Conservation (phyloP, 2,329 filamentous ascomycete species). For the Alternaria sp. region DNA sequence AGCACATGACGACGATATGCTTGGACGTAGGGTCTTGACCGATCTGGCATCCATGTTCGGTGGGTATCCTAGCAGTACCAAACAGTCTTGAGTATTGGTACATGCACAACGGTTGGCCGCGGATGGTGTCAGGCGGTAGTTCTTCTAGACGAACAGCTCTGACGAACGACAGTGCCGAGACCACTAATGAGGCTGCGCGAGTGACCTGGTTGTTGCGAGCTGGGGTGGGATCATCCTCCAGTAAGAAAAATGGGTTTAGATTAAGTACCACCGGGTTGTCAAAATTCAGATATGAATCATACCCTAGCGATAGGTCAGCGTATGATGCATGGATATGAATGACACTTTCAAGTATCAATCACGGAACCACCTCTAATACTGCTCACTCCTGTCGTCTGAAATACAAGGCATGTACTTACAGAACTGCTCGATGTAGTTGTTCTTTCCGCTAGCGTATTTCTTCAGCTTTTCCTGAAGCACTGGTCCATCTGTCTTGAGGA, state of each 20-base stretch:
- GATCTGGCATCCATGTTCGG: conserved; percentile 93
- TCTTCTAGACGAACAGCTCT: conserved; percentile 93
- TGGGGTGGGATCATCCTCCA: conserved; percentile 97
- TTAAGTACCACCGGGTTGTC: conserved; percentile 98
- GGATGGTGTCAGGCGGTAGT: conserved; percentile 85
- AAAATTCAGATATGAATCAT: conserved; percentile 97
- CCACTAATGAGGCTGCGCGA: conserved; percentile 87
- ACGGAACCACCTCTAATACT: conserved; percentile 10
- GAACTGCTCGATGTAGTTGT: conserved; percentile 98
- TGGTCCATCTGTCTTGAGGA: conserved; percentile 81
- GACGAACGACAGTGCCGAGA: conserved; percentile 91
- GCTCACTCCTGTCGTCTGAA: neutral
- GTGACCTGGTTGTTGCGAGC: conserved; percentile 97
- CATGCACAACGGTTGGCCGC: conserved; percentile 91
- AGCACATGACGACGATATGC: conserved; percentile 91
- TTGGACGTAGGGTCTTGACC: conserved; percentile 93
- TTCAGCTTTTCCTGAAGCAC: conserved; percentile 88
- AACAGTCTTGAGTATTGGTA: conserved; percentile 97
- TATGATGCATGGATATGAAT: conserved; percentile 17
- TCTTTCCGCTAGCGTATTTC: conserved; percentile 87
- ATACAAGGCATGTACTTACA: conserved; percentile 69
- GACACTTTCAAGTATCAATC: conserved; percentile 12
- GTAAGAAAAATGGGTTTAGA: conserved; percentile 95
- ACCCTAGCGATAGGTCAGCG: conserved; percentile 69
- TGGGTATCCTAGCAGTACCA: conserved; percentile 92